These are phyloP conservation scores for Pittosporum tobira DNA, from an alignment of 129 eudicot genomes.

Conservation along the genomic window DNA sequence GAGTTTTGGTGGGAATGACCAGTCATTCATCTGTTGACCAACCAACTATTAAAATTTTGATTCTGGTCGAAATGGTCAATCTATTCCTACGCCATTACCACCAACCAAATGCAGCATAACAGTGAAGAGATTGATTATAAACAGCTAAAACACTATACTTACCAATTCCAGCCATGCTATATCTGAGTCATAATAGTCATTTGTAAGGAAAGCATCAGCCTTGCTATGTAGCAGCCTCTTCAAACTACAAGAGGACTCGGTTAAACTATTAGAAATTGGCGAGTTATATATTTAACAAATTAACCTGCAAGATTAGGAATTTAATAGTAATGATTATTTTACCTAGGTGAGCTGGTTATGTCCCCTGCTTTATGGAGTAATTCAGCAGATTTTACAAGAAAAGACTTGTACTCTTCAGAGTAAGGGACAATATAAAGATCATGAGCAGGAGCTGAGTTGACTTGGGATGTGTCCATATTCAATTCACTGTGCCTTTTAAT, in stretches of 20 bases:
- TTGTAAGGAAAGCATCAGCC: slow-evolving; percentile 92
- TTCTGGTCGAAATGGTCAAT: too few relatives aligned
- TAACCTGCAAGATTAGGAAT: neutral
- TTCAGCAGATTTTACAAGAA: slow-evolving; percentile 57
- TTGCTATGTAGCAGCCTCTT: slow-evolving; percentile 70
- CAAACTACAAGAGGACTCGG: slow-evolving; percentile 45
- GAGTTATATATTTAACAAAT: neutral
- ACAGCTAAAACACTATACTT: slow-evolving; percentile 24
- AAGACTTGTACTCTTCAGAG: slow-evolving; percentile 49
- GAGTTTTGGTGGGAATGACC: too few relatives aligned
- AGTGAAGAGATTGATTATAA: neutral
- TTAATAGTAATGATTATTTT: slow-evolving; percentile 10
- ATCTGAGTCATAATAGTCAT: slow-evolving; percentile 94
- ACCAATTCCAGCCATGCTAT: slow-evolving; percentile 98
- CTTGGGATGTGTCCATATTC: slow-evolving; percentile 15
- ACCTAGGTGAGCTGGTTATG: slow-evolving; percentile 73
- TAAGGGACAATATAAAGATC: slow-evolving; percentile 72
- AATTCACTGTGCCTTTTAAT: slow-evolving; percentile 56
- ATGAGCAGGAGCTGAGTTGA: slow-evolving; percentile 17
- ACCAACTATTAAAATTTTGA: too few relatives aligned
- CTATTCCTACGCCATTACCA: neutral
- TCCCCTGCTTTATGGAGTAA: slow-evolving; percentile 74
- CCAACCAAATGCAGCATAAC: neutral
- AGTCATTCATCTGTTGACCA: too few relatives aligned
- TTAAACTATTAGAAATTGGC: slow-evolving; percentile 4